Evolutionary conservation across 202 grass and related monocot genomes (phyloP).

Genomic region (Eragrostis tef): DNA sequence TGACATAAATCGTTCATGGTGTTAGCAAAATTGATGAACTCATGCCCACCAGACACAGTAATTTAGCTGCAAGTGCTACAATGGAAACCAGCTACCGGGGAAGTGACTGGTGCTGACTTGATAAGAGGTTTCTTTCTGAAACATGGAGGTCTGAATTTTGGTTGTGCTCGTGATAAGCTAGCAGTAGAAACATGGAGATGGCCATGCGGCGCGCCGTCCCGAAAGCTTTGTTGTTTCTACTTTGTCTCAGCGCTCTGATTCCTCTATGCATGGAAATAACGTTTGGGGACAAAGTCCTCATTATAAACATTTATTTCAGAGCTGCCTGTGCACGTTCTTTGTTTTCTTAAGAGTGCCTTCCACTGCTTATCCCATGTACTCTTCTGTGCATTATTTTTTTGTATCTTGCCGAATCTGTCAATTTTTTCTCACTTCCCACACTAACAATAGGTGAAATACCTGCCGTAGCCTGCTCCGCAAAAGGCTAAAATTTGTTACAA

Average conservation of each 20-base stretch:
- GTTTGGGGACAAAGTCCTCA: background rate
- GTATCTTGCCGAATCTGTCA: no score
- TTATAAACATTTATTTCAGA: background rate
- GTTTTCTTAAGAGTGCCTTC: no score
- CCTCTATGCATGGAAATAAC: slow-evolving; percentile 9
- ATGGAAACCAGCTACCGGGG: background rate
- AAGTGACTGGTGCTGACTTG: background rate
- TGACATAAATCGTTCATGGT: slow-evolving; percentile 37
- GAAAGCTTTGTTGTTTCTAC: background rate
- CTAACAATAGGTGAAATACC: no score
- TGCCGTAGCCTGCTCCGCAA: no score
- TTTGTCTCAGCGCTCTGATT: background rate
- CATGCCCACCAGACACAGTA: slow-evolving; percentile 31
- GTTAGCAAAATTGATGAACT: slow-evolving; percentile 30
- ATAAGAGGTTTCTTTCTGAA: background rate
- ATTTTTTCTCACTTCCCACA: no score
- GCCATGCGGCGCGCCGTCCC: background rate
- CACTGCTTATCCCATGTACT: no score
- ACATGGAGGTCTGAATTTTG: background rate
- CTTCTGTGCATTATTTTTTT: no score
- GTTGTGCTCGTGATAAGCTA: background rate
- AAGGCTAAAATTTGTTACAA: no score
- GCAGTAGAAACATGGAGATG: background rate
- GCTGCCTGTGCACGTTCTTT: background rate
- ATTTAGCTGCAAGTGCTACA: slow-evolving; percentile 10